Conservation (phyloP, 2,329 filamentous ascomycete species). For the Penicillium palitans region DNA sequence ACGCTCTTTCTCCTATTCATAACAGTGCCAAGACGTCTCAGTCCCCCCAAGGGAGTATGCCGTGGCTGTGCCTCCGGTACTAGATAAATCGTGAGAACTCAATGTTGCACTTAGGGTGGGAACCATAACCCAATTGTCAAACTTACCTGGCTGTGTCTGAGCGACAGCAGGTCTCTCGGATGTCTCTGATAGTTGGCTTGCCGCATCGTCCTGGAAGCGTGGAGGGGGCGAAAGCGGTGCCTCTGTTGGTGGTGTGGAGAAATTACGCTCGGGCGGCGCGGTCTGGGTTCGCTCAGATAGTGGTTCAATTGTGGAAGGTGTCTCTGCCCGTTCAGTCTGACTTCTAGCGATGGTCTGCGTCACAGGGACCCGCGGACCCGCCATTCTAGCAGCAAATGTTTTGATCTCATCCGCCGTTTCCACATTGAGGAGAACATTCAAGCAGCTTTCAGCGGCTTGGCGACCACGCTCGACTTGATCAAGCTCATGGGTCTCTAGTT, state of each 20-base stretch:
- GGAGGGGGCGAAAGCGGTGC: constrained; percentile 43
- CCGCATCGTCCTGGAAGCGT: constrained; percentile 52
- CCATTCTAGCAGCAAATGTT: constrained; percentile 41
- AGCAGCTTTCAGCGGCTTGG: constrained; percentile 71
- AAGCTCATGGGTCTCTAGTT: constrained; percentile 88
- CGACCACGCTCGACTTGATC: constrained; percentile 79
- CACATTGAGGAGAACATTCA: constrained; percentile 81
- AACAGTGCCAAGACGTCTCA: constrained; percentile 50
- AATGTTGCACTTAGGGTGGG: not conserved
- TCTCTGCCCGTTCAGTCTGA: constrained; percentile 21
- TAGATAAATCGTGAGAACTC: constrained; percentile 16
- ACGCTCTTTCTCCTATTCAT: constrained; percentile 50
- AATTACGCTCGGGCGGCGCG: constrained; percentile 19
- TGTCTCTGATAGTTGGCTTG: constrained; percentile 56
- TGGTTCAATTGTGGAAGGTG: constrained; percentile 10
- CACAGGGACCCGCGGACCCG: constrained; percentile 13
- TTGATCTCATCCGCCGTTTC: constrained; percentile 83
- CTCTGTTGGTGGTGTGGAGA: not conserved
- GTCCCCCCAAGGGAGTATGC: constrained; percentile 45
- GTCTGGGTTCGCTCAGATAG: constrained; percentile 20
- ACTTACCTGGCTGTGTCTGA: constrained; percentile 40
- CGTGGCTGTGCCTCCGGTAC: constrained; percentile 38
- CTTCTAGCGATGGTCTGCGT: constrained; percentile 17
- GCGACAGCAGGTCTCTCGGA: constrained; percentile 38
- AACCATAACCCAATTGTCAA: too few relatives aligned